A percentile compares a stretch with the other conserved stretches of the same genome.
Conservation (phyloP, 306 rosid genomes). For the Abrus pulchellus region DNA sequence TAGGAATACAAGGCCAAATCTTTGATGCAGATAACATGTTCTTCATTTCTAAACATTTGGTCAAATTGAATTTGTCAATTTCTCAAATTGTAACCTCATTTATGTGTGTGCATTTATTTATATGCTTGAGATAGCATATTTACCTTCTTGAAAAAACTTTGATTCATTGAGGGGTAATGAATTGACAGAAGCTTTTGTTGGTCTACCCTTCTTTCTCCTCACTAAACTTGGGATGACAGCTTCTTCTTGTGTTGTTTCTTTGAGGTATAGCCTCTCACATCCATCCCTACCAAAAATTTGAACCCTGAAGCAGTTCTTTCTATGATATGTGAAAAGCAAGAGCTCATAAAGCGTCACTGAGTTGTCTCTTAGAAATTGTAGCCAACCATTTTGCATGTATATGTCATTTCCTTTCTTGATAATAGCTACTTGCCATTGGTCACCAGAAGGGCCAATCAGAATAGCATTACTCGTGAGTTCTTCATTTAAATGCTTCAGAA, state of each 20-base stretch:
- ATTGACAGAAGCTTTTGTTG: not conserved
- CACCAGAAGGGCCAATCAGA: conserved; percentile 42
- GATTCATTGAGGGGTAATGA: not conserved
- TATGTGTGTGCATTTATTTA: not conserved
- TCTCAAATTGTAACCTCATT: not conserved
- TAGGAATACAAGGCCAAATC: not conserved
- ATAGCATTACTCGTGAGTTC: not conserved
- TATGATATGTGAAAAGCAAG: conserved; percentile 40
- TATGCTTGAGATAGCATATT: not conserved
- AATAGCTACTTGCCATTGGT: conserved; percentile 34
- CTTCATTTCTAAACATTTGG: not conserved
- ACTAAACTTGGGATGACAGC: not conserved
- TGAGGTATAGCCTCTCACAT: conserved; percentile 17
- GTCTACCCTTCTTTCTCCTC: not conserved
- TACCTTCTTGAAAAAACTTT: conserved; percentile 10
- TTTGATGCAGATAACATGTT: not conserved
- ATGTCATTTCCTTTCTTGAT: conserved; percentile 31
- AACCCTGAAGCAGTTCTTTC: conserved; percentile 29
- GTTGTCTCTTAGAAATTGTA: conserved; percentile 36
- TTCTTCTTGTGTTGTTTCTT: not conserved
- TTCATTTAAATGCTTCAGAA: conserved; percentile 34
- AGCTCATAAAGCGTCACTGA: conserved; percentile 6
- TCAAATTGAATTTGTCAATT: not conserved
- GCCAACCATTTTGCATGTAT: conserved; percentile 39
- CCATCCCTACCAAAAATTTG: conserved; percentile 40